Evolutionary conservation across 257 asterid genomes (phyloP), one percentile per base, ranked within the genome.

Genomic region (Vinca minor): DNA sequence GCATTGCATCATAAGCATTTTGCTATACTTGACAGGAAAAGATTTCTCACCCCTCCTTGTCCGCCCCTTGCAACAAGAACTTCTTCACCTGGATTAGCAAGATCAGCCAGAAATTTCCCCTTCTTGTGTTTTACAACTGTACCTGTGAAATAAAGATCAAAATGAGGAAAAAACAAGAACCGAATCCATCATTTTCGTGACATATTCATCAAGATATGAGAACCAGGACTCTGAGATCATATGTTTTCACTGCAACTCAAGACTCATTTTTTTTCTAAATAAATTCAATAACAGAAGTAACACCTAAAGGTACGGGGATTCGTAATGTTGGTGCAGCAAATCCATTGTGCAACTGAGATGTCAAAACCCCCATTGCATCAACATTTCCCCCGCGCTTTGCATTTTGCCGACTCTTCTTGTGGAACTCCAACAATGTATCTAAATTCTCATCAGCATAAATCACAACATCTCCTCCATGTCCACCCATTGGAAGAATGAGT

Each of bases 331-430:
- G 91, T 11, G 88, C 83, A 62, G 82, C 77, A 71, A 85, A 80
- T 65, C 97, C 98, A 66, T 84, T 77, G 47, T 65, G 94, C 65
- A 73, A 42, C 49, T 79, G 89, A 65, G 98, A 87, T 56, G 97
- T 76, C 72, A 85, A 79, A 75, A 80, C 84, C 47, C 98, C 96
- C 97, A 89, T 89, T 14, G 96, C 79, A 82, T 80, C 94, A 58
- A 86, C 98, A 80, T 92, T 92, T 68, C 98, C 96, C 34, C 97
- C 96, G 12, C 96, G 95, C 74, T 92, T 92, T 0, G 95, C 98
- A 77, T 76, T 87, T 69, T 81, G 76, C 52, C 85, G 74, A 46
- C 74, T 65, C 67, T 82, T 77, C 71, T 71, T 77, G 75, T 92
- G 96, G 64, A 85, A 92, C 76, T 87, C 97, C 84, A 92, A 71